Evolutionary conservation across 202 grass and related monocot species (phyloP).

Genomic region (Cymbopogon flexuosus): DNA sequence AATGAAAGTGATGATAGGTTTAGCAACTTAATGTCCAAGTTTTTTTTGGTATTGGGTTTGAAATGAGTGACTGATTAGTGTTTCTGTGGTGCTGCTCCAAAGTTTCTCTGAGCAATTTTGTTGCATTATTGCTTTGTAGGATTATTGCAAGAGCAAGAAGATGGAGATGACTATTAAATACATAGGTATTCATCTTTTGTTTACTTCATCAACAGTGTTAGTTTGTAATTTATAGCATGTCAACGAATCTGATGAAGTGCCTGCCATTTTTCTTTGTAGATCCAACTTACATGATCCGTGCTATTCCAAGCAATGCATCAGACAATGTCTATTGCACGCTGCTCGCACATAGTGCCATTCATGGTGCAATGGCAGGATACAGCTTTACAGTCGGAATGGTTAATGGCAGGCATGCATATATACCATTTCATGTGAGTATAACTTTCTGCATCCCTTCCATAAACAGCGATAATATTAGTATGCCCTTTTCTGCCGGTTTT

Average conservation of each 20-base stretch:
- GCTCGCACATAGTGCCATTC: conserved; percentile 88
- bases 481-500: not conserved
- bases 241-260: not conserved
- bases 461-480: conserved; percentile 7
- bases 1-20: not conserved
- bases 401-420: conserved; percentile 83
- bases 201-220: not conserved
- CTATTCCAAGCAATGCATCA: conserved; percentile 93
- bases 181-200: conserved; percentile 59
- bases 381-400: conserved; percentile 91
- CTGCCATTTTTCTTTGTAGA: conserved; percentile 52
- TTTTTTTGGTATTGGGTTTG: not conserved
- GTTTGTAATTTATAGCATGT: conserved; percentile 11
- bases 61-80: not conserved
- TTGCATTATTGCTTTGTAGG: conserved; percentile 40
- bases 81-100: conserved; percentile 6
- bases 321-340: conserved; percentile 96
- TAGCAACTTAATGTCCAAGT: not conserved
- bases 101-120: not conserved
- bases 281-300: conserved; percentile 98
- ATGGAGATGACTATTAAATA: conserved; percentile 97
- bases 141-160: conserved; percentile 68
- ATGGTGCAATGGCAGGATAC: conserved; percentile 98
- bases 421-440: conserved; percentile 86
- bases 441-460: not conserved